A percentile compares a stretch with the other conserved stretches of the same genome.
phyloP scores from a whole-genome alignment of 345 rosid species.

The Eucalyptus marginata region DNA sequence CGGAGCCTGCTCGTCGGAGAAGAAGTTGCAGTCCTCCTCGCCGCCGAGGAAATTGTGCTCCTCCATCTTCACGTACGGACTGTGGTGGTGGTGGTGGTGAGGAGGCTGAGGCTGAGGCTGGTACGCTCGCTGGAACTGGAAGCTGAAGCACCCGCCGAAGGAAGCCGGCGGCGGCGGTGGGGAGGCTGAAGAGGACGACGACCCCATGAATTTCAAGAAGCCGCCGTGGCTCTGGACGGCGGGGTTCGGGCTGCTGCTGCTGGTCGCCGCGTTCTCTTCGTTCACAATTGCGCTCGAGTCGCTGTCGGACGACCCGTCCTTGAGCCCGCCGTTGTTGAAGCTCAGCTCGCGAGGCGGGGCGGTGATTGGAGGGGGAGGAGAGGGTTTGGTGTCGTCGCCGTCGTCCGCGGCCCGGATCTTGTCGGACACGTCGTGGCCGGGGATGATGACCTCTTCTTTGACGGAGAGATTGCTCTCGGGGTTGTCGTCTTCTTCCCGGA shows the following conservation, averaged over 20 bases:
- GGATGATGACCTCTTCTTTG: constrained; percentile 43
- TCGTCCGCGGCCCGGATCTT: background rate
- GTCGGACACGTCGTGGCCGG: constrained; percentile 15
- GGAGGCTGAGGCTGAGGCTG: background rate
- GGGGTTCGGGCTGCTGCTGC: constrained; percentile 41
- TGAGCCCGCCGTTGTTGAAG: constrained; percentile 3
- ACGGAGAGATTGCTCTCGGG: constrained; percentile 54
- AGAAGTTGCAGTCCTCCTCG: constrained; percentile 72
- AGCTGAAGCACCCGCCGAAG: background rate
- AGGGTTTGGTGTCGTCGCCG: background rate
- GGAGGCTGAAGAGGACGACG: background rate
- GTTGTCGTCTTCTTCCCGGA: constrained; percentile 34
- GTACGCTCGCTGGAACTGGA: constrained; percentile 10
- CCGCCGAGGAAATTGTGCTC: constrained; percentile 68
- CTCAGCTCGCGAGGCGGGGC: background rate
- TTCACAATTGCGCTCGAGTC: constrained; percentile 81
- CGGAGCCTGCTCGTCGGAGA: constrained; percentile 85
- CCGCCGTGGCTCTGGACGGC: background rate
- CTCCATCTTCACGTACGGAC: constrained; percentile 72
- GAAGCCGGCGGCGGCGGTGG: constrained; percentile 15
- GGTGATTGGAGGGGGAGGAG: constrained; percentile 1
- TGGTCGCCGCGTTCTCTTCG: constrained; percentile 33
- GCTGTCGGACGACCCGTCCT: constrained; percentile 83
- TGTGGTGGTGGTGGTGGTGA: constrained; percentile 5
- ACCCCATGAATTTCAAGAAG: background rate